Evolutionary conservation across 768 basidiomycete species (phyloP).

Genomic region (Chiua virens): DNA sequence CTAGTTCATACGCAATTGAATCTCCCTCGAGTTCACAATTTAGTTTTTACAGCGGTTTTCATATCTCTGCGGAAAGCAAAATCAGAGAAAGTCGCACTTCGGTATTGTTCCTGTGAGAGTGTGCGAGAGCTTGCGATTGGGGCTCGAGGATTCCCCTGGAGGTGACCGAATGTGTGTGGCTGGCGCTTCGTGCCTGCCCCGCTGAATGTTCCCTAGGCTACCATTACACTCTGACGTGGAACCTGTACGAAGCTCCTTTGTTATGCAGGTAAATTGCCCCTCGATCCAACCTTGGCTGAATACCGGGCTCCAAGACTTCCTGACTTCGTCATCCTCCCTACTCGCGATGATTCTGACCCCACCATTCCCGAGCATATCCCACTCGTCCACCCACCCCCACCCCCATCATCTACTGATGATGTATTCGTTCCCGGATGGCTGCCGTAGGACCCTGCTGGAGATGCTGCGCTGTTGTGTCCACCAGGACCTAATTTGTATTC

Average conservation of each 20-base stretch:
- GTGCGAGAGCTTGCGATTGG: neutral
- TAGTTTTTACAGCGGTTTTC: too few relatives aligned
- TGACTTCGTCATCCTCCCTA: neutral
- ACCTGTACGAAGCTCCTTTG: neutral
- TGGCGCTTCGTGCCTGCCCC: neutral
- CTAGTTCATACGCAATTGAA: too few relatives aligned
- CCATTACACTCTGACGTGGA: neutral
- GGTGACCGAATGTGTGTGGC: slow-evolving; percentile 25
- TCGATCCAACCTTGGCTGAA: neutral
- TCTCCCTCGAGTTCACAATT: too few relatives aligned
- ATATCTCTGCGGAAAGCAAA: too few relatives aligned
- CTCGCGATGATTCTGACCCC: slow-evolving; percentile 1
- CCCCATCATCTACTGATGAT: slow-evolving; percentile 21
- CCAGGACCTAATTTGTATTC: slow-evolving; percentile 25
- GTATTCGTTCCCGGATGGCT: slow-evolving; percentile 21
- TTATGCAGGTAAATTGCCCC: neutral
- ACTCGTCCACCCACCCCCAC: slow-evolving; percentile 8
- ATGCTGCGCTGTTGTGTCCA: slow-evolving; percentile 14
- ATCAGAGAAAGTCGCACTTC: neutral
- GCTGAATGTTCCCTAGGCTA: neutral
- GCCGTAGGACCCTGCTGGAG: slow-evolving; percentile 24
- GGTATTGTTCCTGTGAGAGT: slow-evolving; percentile 13
- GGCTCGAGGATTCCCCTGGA: neutral
- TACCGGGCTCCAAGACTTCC: neutral
- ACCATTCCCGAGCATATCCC: slow-evolving; percentile 15